A percentile compares a stretch with the other conserved stretches of the same genome.
These are phyloP conservation scores for Albophoma yamanashiensis DNA, from an alignment of 2,329 filamentous ascomycete species.

Conservation along the genomic window DNA sequence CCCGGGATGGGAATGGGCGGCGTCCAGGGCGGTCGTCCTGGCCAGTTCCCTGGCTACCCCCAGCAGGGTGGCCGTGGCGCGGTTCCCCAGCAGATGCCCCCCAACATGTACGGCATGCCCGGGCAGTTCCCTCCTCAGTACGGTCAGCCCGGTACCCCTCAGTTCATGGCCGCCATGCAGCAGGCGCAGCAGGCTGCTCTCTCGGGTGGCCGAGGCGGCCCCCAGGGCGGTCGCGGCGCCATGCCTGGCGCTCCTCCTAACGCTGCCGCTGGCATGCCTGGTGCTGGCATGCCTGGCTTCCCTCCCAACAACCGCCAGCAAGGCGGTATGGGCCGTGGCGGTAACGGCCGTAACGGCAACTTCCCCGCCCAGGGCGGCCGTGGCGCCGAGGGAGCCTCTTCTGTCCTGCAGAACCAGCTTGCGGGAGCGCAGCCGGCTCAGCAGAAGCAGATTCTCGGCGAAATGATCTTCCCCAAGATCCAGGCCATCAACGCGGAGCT, in stretches of 20 bases:
- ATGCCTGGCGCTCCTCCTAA: constrained; percentile 67
- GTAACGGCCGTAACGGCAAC: constrained; percentile 32
- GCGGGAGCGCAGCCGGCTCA: constrained; percentile 51
- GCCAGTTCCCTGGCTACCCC: constrained; percentile 76
- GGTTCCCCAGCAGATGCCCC: constrained; percentile 77
- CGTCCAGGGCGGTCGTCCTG: constrained; percentile 71
- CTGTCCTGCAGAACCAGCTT: constrained; percentile 48
- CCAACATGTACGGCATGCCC: constrained; percentile 74
- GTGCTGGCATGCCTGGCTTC: constrained; percentile 44
- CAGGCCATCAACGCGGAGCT: constrained; percentile 87
- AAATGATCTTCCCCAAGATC: constrained; percentile 98
- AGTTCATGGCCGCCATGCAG: constrained; percentile 74
- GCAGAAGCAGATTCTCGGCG: constrained; percentile 98
- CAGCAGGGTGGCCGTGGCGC: constrained; percentile 84
- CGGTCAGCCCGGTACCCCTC: constrained; percentile 68
- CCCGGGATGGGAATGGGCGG: constrained; percentile 55
- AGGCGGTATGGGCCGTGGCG: constrained; percentile 37
- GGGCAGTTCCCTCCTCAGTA: constrained; percentile 73
- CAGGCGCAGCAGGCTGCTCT: constrained; percentile 57
- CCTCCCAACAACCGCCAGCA: constrained; percentile 45
- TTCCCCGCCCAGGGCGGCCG: constrained; percentile 37
- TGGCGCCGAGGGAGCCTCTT: constrained; percentile 21
- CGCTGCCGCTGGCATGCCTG: constrained; percentile 35
- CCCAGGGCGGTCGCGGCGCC: constrained; percentile 59
- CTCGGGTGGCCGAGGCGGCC: constrained; percentile 51